Conservation (phyloP, 2,329 filamentous ascomycete species). For the Colletotrichum sp. region DNA sequence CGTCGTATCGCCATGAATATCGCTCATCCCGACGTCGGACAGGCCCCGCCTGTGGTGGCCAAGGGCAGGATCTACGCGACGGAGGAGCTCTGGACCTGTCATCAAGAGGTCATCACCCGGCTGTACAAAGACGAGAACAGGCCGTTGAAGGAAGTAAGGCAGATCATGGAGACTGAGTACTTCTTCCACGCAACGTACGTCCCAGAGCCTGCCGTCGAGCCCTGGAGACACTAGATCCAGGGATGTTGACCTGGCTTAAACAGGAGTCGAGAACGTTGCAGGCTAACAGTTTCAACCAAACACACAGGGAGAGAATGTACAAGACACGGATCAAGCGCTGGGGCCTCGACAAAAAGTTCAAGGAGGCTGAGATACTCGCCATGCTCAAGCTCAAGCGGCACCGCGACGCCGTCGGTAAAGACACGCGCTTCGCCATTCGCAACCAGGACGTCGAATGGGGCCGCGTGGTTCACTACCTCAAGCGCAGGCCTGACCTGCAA, state of each 20-base stretch:
- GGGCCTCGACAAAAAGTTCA: slow-evolving; percentile 5
- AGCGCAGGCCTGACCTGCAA: not conserved
- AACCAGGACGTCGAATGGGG: not conserved
- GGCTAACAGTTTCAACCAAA: not conserved
- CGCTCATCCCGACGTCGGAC: not conserved
- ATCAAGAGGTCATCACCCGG: not conserved
- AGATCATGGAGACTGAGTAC: slow-evolving; percentile 1
- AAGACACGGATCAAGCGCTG: not conserved
- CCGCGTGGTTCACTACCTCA: not conserved
- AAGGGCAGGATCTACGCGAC: not conserved
- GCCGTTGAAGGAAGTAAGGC: not conserved
- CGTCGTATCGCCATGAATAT: not conserved
- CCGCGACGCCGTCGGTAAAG: not conserved
- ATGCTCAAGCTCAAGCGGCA: not conserved
- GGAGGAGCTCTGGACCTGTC: not conserved
- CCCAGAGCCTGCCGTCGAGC: rapidly evolving
- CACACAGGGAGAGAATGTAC: not conserved
- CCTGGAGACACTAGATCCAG: not conserved
- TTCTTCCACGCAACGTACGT: not conserved
- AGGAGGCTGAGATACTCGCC: not conserved
- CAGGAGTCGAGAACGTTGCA: not conserved
- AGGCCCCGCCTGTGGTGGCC: rapidly evolving
- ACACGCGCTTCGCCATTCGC: not conserved
- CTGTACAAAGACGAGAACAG: not conserved
- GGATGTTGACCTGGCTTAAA: too few relatives aligned